phyloP scores from a whole-genome alignment of 2,329 filamentous ascomycete genomes.

The Aspergillus sp. region DNA sequence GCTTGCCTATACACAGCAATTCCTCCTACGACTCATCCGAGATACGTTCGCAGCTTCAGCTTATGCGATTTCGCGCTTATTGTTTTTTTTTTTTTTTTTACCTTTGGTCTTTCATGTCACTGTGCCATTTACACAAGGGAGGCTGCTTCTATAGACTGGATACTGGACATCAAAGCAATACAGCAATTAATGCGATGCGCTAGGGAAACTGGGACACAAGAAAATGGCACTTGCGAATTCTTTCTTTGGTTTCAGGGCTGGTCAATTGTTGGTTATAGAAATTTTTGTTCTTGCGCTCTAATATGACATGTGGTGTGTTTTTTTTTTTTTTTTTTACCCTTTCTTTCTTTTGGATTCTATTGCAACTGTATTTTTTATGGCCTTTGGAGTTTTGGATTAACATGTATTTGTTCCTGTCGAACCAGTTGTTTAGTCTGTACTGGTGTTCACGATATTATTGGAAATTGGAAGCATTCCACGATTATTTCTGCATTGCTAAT shows the following conservation, averaged over 20 bases:
- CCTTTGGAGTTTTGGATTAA: neutral
- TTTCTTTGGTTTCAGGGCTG: constrained; percentile 5
- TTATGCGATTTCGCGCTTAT: neutral
- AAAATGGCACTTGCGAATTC: constrained; percentile 6
- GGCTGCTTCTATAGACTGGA: constrained; percentile 17
- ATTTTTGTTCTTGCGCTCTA: constrained; percentile 1
- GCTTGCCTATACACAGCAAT: too few species aligned
- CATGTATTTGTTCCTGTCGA: neutral
- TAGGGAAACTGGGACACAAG: constrained; percentile 14
- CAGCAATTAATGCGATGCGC: constrained; percentile 1
- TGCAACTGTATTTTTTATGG: neutral
- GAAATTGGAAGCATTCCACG: neutral
- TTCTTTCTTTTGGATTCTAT: neutral
- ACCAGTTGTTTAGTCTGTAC: neutral
- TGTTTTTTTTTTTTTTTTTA: constrained; percentile 5
- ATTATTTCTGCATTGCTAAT: too few species aligned
- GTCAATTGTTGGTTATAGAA: constrained; percentile 3
- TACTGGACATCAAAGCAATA: constrained; percentile 10
- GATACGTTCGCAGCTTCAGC: neutral
- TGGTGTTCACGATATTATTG: neutral
- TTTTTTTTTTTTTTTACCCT: too few species aligned
- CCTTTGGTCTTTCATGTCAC: constrained; percentile 3
- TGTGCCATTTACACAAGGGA: constrained; percentile 8
- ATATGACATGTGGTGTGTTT: neutral
- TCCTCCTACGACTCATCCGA: too few species aligned